Evolutionary conservation across 768 basidiomycete genomes (phyloP).

Genomic region (Lentinus tigrinus): DNA sequence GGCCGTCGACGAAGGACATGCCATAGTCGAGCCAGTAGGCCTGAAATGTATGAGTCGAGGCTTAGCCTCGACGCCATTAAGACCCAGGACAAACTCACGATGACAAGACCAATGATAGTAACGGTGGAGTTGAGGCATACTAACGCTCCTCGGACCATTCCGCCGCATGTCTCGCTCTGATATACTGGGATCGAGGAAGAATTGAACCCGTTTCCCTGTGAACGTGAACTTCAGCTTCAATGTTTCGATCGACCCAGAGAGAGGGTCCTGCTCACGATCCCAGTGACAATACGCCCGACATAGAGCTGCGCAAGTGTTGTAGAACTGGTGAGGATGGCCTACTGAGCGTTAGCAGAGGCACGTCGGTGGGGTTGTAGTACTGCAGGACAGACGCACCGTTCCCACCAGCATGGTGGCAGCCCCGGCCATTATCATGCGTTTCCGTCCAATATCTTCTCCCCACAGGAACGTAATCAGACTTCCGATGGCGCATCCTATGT

Average conservation of each 20-base stretch:
- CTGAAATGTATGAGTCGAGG: constrained; percentile 12
- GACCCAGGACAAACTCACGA: constrained; percentile 25
- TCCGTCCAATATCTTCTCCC: constrained; percentile 38
- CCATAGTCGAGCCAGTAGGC: constrained; percentile 44
- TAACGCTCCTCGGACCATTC: constrained; percentile 34
- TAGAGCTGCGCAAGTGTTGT: constrained; percentile 39
- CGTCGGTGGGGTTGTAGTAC: neutral
- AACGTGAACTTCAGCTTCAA: neutral
- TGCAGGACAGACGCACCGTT: constrained; percentile 26
- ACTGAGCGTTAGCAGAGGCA: neutral
- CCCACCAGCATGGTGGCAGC: constrained; percentile 39
- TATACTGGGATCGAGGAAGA: constrained; percentile 41
- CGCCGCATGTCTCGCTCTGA: constrained; percentile 40
- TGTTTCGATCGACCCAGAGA: too few relatives aligned
- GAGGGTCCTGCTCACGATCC: constrained; percentile 31
- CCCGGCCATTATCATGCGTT: constrained; percentile 39
- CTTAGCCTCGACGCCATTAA: neutral
- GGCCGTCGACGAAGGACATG: constrained; percentile 35
- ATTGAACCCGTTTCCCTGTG: constrained; percentile 42
- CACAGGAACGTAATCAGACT: constrained; percentile 38
- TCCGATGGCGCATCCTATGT: constrained; percentile 40
- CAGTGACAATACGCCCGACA: constrained; percentile 38
- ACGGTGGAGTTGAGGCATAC: constrained; percentile 39
- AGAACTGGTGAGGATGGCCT: constrained; percentile 40
- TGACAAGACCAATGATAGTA: constrained; percentile 40